Evolutionary conservation across 768 basidiomycete genomes (phyloP).

Genomic region (Tephrocybe sp.): DNA sequence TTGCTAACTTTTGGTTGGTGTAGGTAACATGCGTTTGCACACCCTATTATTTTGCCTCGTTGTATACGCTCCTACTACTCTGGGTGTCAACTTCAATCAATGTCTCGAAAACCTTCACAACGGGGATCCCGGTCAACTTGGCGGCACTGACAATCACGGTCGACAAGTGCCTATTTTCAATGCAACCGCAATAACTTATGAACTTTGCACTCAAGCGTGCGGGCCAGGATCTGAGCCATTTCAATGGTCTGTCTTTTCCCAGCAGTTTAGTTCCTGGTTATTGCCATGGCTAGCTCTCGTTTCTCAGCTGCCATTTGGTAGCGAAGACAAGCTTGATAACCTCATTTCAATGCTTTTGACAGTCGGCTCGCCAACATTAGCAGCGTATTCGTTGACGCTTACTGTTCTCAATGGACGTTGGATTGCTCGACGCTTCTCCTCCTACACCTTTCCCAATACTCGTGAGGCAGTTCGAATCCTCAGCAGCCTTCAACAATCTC

Average conservation of each 20-base stretch:
- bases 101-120: constrained; percentile 20
- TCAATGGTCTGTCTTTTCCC: constrained; percentile 33
- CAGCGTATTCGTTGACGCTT: constrained; percentile 43
- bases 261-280: constrained; percentile 44
- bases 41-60: not conserved
- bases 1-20: not conserved
- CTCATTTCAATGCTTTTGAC: constrained; percentile 41
- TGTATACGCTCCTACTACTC: not conserved
- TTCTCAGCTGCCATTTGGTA: constrained; percentile 49
- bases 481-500: constrained; percentile 41
- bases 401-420: constrained; percentile 45
- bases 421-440: constrained; percentile 32
- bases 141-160: constrained; percentile 28
- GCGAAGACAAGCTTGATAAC: constrained; percentile 38
- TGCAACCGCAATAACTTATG: constrained; percentile 29
- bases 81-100: constrained; percentile 17
- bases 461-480: constrained; percentile 31
- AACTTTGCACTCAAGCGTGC: constrained; percentile 27
- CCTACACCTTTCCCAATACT: constrained; percentile 29
- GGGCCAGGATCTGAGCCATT: constrained; percentile 26
- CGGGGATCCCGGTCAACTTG: constrained; percentile 16
- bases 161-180: constrained; percentile 19
- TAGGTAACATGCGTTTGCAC: not conserved
- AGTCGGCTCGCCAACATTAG: constrained; percentile 43
- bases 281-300: constrained; percentile 49